These are phyloP conservation scores for Macrophomina pseudophaseolina DNA, from an alignment of 2,329 filamentous ascomycete genomes.

Conservation along the genomic window DNA sequence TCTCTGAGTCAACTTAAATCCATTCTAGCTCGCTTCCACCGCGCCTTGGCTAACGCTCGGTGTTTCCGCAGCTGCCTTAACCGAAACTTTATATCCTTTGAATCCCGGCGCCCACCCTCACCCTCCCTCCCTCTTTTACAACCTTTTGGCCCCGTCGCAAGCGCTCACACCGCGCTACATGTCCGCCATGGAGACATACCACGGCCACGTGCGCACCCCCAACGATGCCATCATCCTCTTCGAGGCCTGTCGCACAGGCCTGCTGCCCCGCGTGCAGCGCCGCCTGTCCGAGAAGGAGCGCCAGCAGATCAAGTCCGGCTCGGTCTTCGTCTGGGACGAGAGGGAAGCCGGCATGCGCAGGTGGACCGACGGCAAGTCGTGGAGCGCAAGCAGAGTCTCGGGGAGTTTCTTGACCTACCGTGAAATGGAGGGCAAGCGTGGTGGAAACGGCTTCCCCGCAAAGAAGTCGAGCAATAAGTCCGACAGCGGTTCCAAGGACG, in stretches of 20 bases:
- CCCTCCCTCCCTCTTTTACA: conserved; percentile 2
- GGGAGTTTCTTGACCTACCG: conserved; percentile 97
- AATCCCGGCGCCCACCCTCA: conserved; percentile 1
- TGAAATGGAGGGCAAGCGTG: conserved; percentile 98
- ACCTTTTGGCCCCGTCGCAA: background rate
- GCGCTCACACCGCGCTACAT: background rate
- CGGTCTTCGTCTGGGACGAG: conserved; percentile 99
- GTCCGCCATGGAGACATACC: conserved; percentile 85
- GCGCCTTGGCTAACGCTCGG: conserved; percentile 27
- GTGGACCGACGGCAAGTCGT: conserved; percentile 99
- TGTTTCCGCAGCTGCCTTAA: conserved; percentile 26
- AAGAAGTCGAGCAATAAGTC: conserved; percentile 69
- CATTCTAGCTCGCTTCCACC: conserved; percentile 25
- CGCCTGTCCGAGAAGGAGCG: conserved; percentile 95
- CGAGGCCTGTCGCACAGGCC: conserved; percentile 88
- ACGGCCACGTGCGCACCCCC: conserved; percentile 93
- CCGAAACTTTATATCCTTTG: conserved; percentile 28
- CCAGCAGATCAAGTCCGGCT: conserved; percentile 93
- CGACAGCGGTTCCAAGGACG: conserved; percentile 81
- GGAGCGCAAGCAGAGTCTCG: conserved; percentile 96
- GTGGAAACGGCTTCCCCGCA: conserved; percentile 71
- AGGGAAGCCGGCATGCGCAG: conserved; percentile 96
- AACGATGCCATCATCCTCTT: conserved; percentile 98
- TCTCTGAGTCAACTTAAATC: conserved; percentile 23
- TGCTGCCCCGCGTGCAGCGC: conserved; percentile 89